Conservation (phyloP, 2,329 filamentous ascomycete genomes). For the Botrytis medusae region DNA sequence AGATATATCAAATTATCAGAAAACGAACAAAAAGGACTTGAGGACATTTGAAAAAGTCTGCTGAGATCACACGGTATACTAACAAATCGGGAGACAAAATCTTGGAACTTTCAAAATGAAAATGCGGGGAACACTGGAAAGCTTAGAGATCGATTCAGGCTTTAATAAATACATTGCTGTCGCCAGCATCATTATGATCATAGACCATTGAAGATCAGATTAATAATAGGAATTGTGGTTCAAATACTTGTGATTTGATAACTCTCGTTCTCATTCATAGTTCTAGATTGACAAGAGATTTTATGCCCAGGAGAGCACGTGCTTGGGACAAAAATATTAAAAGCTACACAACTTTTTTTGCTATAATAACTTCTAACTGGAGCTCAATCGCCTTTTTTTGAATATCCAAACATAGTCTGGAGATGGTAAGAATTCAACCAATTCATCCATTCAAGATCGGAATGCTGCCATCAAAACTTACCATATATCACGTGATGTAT, state of each 20-base stretch:
- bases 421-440: rapidly evolving
- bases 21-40: not conserved
- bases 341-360: not conserved
- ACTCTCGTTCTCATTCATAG: not conserved
- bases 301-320: not conserved
- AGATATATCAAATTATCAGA: not conserved
- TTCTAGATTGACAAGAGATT: not conserved
- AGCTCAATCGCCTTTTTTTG: not conserved
- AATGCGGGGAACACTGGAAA: not conserved
- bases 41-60: not conserved
- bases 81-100: not conserved
- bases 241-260: not conserved
- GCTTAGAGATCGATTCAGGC: not conserved
- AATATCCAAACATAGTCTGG: rapidly evolving
- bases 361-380: not conserved
- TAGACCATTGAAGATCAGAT: not conserved
- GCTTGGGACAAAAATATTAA: not conserved
- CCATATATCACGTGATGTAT: not conserved
- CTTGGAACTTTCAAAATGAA: not conserved
- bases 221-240: not conserved
- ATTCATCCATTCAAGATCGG: not conserved
- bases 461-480: not conserved
- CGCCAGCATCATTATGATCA: not conserved
- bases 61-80: not conserved
- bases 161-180: not conserved